Percentiles rank a stretch among this genome's conserved stretches.
Evolutionary conservation across 2,329 filamentous ascomycete species (phyloP).

Genomic region (Alternaria sp.): DNA sequence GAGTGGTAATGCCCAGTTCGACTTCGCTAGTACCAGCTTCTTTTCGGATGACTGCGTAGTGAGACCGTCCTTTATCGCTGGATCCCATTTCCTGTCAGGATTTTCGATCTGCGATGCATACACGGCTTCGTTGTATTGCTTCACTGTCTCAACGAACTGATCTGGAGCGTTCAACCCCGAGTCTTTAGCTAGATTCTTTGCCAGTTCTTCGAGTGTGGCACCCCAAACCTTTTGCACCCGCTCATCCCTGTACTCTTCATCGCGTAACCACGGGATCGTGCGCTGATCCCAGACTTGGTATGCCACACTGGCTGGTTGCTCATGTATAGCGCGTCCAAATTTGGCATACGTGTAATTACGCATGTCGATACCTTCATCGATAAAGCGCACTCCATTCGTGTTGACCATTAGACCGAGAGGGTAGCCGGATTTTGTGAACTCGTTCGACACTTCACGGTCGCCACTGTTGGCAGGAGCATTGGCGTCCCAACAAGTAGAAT

Average conservation of each 20-base stretch:
- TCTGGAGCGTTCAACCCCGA: conserved; percentile 59
- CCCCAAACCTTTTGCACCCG: conserved; percentile 64
- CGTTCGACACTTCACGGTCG: conserved; percentile 68
- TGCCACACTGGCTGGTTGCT: conserved; percentile 65
- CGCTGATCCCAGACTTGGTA: conserved; percentile 72
- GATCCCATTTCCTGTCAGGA: conserved; percentile 62
- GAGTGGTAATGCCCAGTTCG: conserved; percentile 72
- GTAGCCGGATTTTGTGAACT: conserved; percentile 75
- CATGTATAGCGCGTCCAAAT: conserved; percentile 69
- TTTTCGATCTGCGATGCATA: conserved; percentile 58
- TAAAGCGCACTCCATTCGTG: conserved; percentile 65
- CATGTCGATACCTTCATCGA: conserved; percentile 72
- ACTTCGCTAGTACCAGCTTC: conserved; percentile 63
- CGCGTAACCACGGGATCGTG: conserved; percentile 62
- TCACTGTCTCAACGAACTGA: conserved; percentile 62
- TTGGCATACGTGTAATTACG: conserved; percentile 74
- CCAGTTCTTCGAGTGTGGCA: conserved; percentile 64
- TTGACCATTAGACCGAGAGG: conserved; percentile 74
- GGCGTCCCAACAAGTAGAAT: conserved; percentile 72
- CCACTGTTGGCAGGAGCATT: conserved; percentile 65
- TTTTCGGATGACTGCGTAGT: conserved; percentile 64
- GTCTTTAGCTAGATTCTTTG: conserved; percentile 55
- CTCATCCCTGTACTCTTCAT: conserved; percentile 70
- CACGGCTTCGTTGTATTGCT: conserved; percentile 68
- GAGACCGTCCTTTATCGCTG: conserved; percentile 67